phyloP scores from a whole-genome alignment of 495 filamentous ascomycete genomes.

The Cercophora samala region DNA sequence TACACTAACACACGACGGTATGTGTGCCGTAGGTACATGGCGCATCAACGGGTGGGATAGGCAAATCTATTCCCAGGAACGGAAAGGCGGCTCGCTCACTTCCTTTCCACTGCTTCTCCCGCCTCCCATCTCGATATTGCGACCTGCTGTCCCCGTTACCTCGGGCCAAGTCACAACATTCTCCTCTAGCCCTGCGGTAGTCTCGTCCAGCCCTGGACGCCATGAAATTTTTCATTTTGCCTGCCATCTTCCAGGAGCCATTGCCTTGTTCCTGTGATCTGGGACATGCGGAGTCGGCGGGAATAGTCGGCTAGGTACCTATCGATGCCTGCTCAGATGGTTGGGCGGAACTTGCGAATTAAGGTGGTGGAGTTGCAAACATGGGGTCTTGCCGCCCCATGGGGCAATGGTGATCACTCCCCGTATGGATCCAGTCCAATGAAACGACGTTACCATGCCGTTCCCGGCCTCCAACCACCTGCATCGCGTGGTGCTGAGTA shows the following conservation, averaged over 20 bases:
- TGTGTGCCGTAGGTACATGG: neutral
- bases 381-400: neutral
- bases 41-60: neutral
- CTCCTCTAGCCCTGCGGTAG: neutral
- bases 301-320: too few relatives aligned
- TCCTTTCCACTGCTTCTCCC: neutral
- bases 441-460: neutral
- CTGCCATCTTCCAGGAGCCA: neutral
- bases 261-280: neutral
- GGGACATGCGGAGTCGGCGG: neutral
- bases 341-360: neutral
- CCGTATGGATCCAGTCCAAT: neutral
- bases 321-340: neutral
- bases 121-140: neutral
- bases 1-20: neutral
- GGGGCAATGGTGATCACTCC: neutral
- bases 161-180: neutral
- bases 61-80: slow-evolving; percentile 8
- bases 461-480: neutral
- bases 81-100: neutral
- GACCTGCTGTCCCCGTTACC: neutral
- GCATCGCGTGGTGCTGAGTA: neutral
- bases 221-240: slow-evolving; percentile 1
- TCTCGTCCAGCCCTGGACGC: neutral
- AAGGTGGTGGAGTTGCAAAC: neutral